A percentile compares a stretch with the other conserved stretches of the same genome.
Conservation (phyloP, 164 flowering plant genomes). For the Tetrastigma voinierianum region DNA sequence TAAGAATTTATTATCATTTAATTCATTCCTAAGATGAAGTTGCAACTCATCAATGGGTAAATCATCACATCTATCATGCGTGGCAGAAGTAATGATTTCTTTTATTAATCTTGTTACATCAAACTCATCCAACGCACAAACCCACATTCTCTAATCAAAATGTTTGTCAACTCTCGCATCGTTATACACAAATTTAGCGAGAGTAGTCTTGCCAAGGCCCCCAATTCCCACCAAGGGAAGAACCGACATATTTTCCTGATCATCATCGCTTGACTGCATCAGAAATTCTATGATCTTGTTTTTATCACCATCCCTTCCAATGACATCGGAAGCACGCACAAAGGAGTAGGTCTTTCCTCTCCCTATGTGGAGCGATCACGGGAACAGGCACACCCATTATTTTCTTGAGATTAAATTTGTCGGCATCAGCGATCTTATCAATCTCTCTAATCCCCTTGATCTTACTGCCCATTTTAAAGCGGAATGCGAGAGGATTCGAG, state of each 20-base stretch:
- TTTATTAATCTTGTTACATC: neutral
- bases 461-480: neutral
- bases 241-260: neutral
- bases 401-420: neutral
- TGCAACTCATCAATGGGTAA: neutral
- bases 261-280: neutral
- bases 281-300: neutral
- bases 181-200: neutral
- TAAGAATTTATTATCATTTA: neutral
- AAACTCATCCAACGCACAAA: neutral
- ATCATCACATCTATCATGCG: neutral
- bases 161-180: neutral
- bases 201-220: neutral
- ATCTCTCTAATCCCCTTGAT: too few species aligned
- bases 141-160: neutral
- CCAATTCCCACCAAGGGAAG: neutral
- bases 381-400: too few species aligned
- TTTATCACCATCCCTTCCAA: conserved; percentile 3
- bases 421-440: too few species aligned
- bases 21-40: neutral
- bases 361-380: too few species aligned
- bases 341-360: conserved; percentile 4
- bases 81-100: neutral
- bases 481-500: neutral
- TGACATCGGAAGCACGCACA: conserved; percentile 2